Conservation (phyloP, 2,329 filamentous ascomycete genomes). For the Fusarium chlamydosporum region DNA sequence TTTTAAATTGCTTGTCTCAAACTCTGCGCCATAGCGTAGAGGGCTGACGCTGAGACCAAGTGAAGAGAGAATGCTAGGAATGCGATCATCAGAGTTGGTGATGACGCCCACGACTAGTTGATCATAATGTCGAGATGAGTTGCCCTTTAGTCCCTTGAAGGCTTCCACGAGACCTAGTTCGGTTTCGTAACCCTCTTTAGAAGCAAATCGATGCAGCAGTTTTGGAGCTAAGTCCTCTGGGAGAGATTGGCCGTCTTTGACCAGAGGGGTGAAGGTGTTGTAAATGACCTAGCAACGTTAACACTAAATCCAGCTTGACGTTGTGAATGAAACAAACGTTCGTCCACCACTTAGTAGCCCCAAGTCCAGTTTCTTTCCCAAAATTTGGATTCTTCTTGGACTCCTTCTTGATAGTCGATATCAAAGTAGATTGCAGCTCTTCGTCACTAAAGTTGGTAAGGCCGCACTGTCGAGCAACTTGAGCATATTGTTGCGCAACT, state of each 20-base stretch:
- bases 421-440: conserved; percentile 35
- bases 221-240: conserved; percentile 37
- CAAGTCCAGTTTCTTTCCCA: conserved; percentile 39
- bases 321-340: conserved; percentile 13
- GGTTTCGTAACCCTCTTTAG: conserved; percentile 30
- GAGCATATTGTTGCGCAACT: conserved; percentile 36
- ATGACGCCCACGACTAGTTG: conserved; percentile 39
- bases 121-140: conserved; percentile 3
- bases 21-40: conserved; percentile 15
- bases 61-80: conserved; percentile 41
- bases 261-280: conserved; percentile 35
- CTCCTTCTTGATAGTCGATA: conserved; percentile 35
- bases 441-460: conserved; percentile 31
- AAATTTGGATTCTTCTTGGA: conserved; percentile 37
- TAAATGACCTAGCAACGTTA: conserved; percentile 38
- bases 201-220: conserved; percentile 32
- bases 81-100: conserved; percentile 44
- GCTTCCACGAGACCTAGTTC: conserved; percentile 18
- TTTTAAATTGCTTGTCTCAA: background rate
- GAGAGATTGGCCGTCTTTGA: conserved; percentile 1
- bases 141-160: conserved; percentile 11
- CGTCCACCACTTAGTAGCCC: conserved; percentile 45
- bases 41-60: conserved; percentile 37
- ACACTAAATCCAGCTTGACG: accelerated
- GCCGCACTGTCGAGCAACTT: conserved; percentile 41